These are phyloP conservation scores for Papilionanthe hybrid DNA, from an alignment of 116 monocot genomes.

Conservation along the genomic window DNA sequence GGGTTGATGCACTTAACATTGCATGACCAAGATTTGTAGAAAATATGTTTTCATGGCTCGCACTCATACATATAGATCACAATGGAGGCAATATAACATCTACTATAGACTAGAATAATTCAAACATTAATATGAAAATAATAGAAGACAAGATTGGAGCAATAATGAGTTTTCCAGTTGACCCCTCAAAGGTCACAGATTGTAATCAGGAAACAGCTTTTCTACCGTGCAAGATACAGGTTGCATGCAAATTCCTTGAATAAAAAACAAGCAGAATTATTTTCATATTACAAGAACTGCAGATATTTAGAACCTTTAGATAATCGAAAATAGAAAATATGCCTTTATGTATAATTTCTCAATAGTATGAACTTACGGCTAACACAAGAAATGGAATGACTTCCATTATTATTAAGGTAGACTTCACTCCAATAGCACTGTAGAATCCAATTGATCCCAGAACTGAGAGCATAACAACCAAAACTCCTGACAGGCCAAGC, in stretches of 20 bases:
- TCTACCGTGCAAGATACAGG: background rate
- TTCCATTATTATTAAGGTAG: constrained; percentile 99
- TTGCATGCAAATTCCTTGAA: constrained; percentile 1
- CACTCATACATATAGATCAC: background rate
- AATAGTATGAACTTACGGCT: constrained; percentile 62
- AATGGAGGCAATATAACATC: background rate
- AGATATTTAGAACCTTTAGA: background rate
- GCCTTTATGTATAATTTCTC: background rate
- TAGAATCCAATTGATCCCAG: constrained; percentile 90
- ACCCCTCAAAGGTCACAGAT: background rate
- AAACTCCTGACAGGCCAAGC: constrained; percentile 83
- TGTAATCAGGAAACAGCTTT: background rate
- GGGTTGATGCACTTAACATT: background rate
- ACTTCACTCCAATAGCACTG: constrained; percentile 92
- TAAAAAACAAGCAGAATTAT: background rate
- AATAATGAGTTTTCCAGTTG: background rate
- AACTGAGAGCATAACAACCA: constrained; percentile 91
- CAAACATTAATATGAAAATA: background rate
- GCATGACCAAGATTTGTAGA: background rate
- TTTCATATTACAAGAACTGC: background rate
- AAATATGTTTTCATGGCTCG: background rate
- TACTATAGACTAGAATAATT: background rate
- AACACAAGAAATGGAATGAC: constrained; percentile 97
- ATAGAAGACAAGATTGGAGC: background rate
- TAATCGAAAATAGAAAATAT: background rate